These are phyloP conservation scores for Arachis monticola DNA, from an alignment of 331 rosid species.

Conservation along the genomic window DNA sequence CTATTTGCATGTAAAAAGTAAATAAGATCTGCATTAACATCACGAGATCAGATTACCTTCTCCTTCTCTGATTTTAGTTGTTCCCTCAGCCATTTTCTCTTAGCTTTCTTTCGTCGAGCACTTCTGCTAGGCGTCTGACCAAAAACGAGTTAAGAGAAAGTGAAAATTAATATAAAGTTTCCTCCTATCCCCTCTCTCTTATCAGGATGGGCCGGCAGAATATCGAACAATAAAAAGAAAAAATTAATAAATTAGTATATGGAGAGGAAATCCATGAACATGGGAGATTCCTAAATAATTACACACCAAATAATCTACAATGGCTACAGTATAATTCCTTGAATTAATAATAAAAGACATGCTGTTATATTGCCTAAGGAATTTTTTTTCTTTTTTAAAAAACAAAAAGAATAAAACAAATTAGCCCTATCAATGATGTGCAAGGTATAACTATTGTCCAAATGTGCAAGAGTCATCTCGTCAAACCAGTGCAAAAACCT, in stretches of 20 bases:
- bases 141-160: conserved; percentile 1
- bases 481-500: neutral
- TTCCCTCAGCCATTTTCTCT: conserved; percentile 85
- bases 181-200: neutral
- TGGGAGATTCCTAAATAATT: conserved; percentile 24
- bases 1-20: conserved; percentile 25
- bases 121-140: conserved; percentile 82
- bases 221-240: conserved; percentile 1
- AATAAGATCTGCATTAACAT: conserved; percentile 32
- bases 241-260: neutral
- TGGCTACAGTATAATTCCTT: conserved; percentile 28
- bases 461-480: conserved; percentile 18
- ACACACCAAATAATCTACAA: conserved; percentile 19
- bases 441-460: conserved; percentile 16
- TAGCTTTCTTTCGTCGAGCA: conserved; percentile 86
- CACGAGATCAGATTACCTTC: conserved; percentile 57
- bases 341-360: conserved; percentile 16
- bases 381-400: no score
- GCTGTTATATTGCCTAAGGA: neutral
- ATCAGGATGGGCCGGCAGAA: conserved; percentile 1
- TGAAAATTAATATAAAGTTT: neutral
- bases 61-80: conserved; percentile 57
- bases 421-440: conserved; percentile 1
- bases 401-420: no score
- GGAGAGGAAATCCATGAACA: conserved; percentile 23